Evolutionary conservation across 352 stramenopile genomes (phyloP).

Genomic region (Phytophthora agathidicida): DNA sequence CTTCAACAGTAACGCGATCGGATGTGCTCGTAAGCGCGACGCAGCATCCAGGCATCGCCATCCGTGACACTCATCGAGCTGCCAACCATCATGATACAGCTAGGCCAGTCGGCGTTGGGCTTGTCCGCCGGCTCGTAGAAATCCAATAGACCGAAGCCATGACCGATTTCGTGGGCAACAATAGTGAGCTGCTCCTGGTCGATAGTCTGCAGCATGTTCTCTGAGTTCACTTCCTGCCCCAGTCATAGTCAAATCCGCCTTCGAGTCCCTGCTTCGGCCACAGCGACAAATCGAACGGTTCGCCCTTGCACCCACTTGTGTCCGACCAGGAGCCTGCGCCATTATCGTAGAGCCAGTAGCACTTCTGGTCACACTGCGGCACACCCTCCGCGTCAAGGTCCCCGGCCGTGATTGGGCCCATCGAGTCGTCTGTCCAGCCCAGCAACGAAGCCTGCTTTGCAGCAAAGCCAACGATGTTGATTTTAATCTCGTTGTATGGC

Average conservation of each 20-base stretch:
- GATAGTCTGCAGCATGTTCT: constrained; percentile 21
- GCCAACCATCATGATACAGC: too few relatives aligned
- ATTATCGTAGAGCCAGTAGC: constrained; percentile 35
- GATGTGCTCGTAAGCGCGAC: constrained; percentile 5
- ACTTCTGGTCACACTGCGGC: constrained; percentile 24
- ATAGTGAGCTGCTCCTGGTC: constrained; percentile 21
- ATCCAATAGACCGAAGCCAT: too few relatives aligned
- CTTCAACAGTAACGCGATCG: constrained; percentile 5
- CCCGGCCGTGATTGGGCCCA: constrained; percentile 21
- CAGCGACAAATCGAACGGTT: constrained; percentile 31
- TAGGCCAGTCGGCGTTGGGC: too few relatives aligned
- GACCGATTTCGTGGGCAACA: constrained; percentile 33
- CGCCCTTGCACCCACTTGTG: constrained; percentile 27
- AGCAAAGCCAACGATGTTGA: constrained; percentile 3
- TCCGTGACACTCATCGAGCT: constrained; percentile 15
- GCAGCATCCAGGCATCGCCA: constrained; percentile 25
- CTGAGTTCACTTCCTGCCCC: constrained; percentile 22
- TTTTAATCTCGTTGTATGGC: constrained; percentile 4
- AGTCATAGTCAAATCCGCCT: constrained; percentile 15
- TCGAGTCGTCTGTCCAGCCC: constrained; percentile 1
- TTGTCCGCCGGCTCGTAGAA: too few relatives aligned
- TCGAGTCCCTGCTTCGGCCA: constrained; percentile 27
- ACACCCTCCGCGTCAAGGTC: constrained; percentile 25
- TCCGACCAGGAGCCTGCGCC: constrained; percentile 9
- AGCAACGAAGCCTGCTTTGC: constrained; percentile 1